These are phyloP conservation scores for Cercospora canescens DNA, from an alignment of 2,329 filamentous ascomycete species.

Conservation along the genomic window DNA sequence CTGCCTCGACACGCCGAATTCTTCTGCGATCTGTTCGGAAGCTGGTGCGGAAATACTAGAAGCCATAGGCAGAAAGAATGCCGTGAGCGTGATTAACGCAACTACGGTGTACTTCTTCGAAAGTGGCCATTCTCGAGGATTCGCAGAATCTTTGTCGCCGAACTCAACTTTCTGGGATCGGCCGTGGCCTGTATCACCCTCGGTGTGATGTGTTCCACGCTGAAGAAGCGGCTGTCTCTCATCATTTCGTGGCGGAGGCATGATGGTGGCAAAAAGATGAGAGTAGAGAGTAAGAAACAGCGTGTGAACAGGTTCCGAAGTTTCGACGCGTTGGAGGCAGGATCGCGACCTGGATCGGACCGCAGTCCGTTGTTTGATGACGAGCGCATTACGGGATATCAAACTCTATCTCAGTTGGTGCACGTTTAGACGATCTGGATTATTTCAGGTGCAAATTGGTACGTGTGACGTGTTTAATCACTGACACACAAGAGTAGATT, in stretches of 20 bases:
- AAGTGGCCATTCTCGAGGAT: constrained; percentile 17
- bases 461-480: not conserved
- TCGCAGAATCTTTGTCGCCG: constrained; percentile 11
- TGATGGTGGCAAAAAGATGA: not conserved
- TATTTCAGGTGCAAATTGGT: too few species aligned
- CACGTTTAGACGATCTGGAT: not conserved
- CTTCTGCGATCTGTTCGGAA: constrained; percentile 40
- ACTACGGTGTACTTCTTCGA: constrained; percentile 14
- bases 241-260: constrained; percentile 1
- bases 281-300: not conserved
- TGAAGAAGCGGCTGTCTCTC: constrained; percentile 11
- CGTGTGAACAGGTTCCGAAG: not conserved
- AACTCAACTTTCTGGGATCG: constrained; percentile 13
- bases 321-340: constrained; percentile 4
- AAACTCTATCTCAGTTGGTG: not conserved
- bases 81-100: constrained; percentile 11
- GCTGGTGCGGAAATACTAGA: constrained; percentile 20
- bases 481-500: too few species aligned
- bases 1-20: constrained; percentile 41
- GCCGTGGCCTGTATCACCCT: not conserved
- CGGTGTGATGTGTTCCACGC: not conserved
- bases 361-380: not conserved
- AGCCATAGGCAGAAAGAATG: constrained; percentile 20
- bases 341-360: not conserved
- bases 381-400: constrained; percentile 2